A percentile compares a stretch with the other conserved stretches of the same genome.
Conservation (phyloP, 345 rosid genomes). For the Eucalyptus urophylla region DNA sequence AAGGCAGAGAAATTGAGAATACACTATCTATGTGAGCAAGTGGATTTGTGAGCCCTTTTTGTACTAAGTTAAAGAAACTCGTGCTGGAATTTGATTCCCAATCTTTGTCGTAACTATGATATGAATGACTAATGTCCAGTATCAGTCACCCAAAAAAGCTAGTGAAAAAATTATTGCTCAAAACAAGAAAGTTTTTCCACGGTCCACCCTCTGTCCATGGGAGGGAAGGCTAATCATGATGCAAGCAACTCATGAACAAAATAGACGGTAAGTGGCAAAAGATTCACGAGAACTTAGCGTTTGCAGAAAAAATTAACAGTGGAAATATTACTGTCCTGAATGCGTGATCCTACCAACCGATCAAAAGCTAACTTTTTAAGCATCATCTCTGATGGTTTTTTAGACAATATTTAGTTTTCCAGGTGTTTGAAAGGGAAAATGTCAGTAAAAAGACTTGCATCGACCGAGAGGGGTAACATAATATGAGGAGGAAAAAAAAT, state of each 20-base stretch:
- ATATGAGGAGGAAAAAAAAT: not conserved
- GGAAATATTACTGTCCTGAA: not conserved
- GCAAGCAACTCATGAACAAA: not conserved
- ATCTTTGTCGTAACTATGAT: not conserved
- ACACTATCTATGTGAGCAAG: not conserved
- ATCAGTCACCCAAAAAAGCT: not conserved
- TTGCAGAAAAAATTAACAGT: not conserved
- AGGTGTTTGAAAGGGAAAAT: not conserved
- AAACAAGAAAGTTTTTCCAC: not conserved
- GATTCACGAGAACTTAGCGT: not conserved
- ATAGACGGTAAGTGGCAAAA: not conserved
- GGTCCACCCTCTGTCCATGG: not conserved
- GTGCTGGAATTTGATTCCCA: not conserved
- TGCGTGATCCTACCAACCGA: not conserved
- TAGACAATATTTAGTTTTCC: not conserved
- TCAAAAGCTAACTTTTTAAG: not conserved
- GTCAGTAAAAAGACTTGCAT: not conserved
- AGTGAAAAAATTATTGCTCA: not conserved
- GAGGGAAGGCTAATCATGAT: not conserved
- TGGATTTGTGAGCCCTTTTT: not conserved
- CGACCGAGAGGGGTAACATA: not conserved
- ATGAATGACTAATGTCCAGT: not conserved
- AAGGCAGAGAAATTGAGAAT: slow-evolving; percentile 20
- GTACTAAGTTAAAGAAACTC: not conserved
- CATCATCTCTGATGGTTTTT: not conserved